These are phyloP conservation scores for Ceratocystiopsis brevicomis DNA, from an alignment of 2,329 filamentous ascomycete species.

Conservation along the genomic window DNA sequence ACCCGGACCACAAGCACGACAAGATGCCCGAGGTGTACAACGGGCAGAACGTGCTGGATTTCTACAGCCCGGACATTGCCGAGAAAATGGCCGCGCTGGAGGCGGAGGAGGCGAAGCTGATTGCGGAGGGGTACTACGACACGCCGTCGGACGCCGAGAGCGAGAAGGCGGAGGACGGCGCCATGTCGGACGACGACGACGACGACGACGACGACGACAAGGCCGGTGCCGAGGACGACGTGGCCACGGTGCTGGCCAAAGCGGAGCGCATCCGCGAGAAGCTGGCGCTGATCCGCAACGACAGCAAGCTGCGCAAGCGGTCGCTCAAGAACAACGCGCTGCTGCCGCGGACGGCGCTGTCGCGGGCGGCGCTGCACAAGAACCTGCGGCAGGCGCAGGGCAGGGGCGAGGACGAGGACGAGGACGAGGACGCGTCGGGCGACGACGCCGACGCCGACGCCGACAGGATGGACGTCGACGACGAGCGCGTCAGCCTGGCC, in stretches of 20 bases:
- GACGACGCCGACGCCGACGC: slow-evolving; percentile 47
- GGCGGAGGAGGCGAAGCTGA: slow-evolving; percentile 83
- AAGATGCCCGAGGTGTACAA: slow-evolving; percentile 86
- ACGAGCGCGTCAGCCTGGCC: slow-evolving; percentile 23
- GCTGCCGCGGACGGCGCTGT: slow-evolving; percentile 53
- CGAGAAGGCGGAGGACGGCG: slow-evolving; percentile 36
- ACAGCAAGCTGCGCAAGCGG: slow-evolving; percentile 75
- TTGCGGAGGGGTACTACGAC: slow-evolving; percentile 88
- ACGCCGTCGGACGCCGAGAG: slow-evolving; percentile 77
- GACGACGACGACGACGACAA: slow-evolving; percentile 45
- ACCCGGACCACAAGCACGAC: slow-evolving; percentile 91
- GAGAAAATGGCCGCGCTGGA: slow-evolving; percentile 79
- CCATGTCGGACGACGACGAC: slow-evolving; percentile 20
- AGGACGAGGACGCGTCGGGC: slow-evolving; percentile 41
- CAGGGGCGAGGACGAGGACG: slow-evolving; percentile 11
- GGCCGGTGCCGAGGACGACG: slow-evolving; percentile 70
- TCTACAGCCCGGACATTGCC: slow-evolving; percentile 91
- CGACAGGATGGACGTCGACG: slow-evolving; percentile 60
- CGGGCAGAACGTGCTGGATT: slow-evolving; percentile 95
- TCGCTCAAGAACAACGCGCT: slow-evolving; percentile 91
- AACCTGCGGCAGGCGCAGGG: slow-evolving; percentile 1
- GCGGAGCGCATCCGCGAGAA: slow-evolving; percentile 93
- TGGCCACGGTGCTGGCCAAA: slow-evolving; percentile 49
- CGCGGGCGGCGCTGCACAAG: slow-evolving; percentile 41
- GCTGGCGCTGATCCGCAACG: slow-evolving; percentile 78